Conservation (phyloP, 305 asterid species). For the Salvia sclarea region DNA sequence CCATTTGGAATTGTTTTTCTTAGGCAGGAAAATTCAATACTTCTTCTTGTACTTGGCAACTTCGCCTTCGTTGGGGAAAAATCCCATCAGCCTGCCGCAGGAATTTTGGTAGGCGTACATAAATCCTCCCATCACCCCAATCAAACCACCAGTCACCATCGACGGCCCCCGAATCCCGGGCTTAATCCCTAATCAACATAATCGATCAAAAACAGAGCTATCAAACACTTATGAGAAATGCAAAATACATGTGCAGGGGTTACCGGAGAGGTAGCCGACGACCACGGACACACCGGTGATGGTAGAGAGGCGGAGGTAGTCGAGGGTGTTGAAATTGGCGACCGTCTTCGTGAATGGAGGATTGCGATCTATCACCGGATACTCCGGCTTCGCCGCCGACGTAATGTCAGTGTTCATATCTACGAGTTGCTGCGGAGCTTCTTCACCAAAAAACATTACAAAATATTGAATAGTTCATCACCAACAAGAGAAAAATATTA, state of each 20-base stretch:
- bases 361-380: conserved; percentile 90
- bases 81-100: conserved; percentile 96
- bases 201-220: not conserved
- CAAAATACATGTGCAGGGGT: not conserved
- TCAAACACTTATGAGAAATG: not conserved
- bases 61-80: conserved; percentile 92
- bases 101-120: conserved; percentile 98
- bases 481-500: too few species aligned
- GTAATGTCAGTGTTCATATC: conserved; percentile 88
- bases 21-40: conserved; percentile 26
- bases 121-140: conserved; percentile 91
- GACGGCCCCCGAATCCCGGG: conserved; percentile 97
- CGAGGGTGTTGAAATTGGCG: conserved; percentile 81
- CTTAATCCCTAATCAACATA: conserved; percentile 62
- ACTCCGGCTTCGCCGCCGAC: conserved; percentile 86
- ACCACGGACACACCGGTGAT: conserved; percentile 85
- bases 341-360: conserved; percentile 94
- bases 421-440: conserved; percentile 1
- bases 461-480: too few species aligned
- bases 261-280: conserved; percentile 97
- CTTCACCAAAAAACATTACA: too few species aligned
- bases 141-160: conserved; percentile 97
- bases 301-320: conserved; percentile 87
- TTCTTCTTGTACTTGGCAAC: conserved; percentile 86
- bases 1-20: not conserved